Evolutionary conservation across 2,329 filamentous ascomycete species (phyloP).

Genomic region (Penicillium frequentans): DNA sequence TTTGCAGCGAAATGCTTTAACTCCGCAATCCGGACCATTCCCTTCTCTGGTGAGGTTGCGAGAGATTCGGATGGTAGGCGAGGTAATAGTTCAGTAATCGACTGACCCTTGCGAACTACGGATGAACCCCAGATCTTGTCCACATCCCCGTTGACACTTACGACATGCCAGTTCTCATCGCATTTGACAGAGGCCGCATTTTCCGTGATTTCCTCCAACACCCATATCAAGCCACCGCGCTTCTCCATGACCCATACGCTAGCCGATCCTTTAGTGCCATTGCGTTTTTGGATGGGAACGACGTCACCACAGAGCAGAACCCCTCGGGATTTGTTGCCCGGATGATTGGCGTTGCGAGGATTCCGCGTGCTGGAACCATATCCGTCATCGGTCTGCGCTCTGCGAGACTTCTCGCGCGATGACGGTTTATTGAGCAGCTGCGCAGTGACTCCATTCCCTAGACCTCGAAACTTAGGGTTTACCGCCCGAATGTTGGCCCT

Average conservation of each 20-base stretch:
- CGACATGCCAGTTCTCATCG: conserved; percentile 74
- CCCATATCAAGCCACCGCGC: conserved; percentile 89
- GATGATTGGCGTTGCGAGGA: conserved; percentile 64
- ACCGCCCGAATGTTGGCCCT: conserved; percentile 37
- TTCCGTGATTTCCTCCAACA: conserved; percentile 95
- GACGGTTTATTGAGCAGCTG: conserved; percentile 81
- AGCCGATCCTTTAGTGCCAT: conserved; percentile 86
- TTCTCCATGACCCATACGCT: conserved; percentile 99
- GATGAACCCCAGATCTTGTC: conserved; percentile 82
- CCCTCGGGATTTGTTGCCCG: conserved; percentile 75
- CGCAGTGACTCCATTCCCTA: conserved; percentile 84
- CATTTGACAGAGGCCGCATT: conserved; percentile 77
- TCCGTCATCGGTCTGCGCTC: conserved; percentile 60
- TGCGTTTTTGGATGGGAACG: conserved; percentile 95
- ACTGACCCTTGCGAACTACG: conserved; percentile 64
- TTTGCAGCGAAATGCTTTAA: conserved; percentile 82
- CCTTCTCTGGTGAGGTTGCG: conserved; percentile 67
- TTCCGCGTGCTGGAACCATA: conserved; percentile 48
- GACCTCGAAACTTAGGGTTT: conserved; percentile 50
- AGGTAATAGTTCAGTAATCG: conserved; percentile 77
- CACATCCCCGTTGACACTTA: conserved; percentile 71
- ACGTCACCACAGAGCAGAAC: conserved; percentile 95
- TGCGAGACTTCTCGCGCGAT: conserved; percentile 51
- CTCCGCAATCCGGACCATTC: conserved; percentile 72
- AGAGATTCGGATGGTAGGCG: conserved; percentile 72